phyloP scores from a whole-genome alignment of 257 asterid species.

The Salvia rosmarinus region DNA sequence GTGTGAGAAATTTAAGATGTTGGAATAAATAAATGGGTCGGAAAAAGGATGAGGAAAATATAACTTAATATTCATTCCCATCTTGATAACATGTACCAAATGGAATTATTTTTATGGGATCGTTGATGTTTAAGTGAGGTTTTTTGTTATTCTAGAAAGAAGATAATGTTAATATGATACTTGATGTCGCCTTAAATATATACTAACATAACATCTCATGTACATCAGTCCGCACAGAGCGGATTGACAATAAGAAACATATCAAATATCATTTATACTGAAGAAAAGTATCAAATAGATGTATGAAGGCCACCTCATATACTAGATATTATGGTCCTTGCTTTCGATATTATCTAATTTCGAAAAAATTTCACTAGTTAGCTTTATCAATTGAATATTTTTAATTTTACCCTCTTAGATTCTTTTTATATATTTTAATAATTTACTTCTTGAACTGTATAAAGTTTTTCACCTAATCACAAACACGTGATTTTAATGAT shows the following conservation, averaged over 20 bases:
- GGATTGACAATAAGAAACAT: no score
- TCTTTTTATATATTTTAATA: neutral
- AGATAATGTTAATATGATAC: neutral
- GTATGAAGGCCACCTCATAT: no score
- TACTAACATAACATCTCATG: no score
- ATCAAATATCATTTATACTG: no score
- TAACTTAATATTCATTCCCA: constrained; percentile 25
- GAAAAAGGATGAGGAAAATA: constrained; percentile 27
- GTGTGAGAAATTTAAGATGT: constrained; percentile 5
- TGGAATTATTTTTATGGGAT: constrained; percentile 11
- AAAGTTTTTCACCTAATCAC: neutral
- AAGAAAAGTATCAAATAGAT: no score
- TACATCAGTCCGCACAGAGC: no score
- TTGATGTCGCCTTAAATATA: neutral
- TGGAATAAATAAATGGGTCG: constrained; percentile 4
- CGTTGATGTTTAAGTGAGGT: neutral
- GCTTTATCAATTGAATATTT: neutral
- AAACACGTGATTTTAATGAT: neutral
- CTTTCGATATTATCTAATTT: neutral
- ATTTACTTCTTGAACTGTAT: neutral
- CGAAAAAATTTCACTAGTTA: neutral
- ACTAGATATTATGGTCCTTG: neutral
- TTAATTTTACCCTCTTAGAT: neutral
- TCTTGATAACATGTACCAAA: constrained; percentile 17
- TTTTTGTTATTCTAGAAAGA: neutral